Evolutionary conservation across 1,284 basidiomycete genomes (phyloP), one percentile per base, ranked within the genome.

Genomic region (Irpex lacteus): DNA sequence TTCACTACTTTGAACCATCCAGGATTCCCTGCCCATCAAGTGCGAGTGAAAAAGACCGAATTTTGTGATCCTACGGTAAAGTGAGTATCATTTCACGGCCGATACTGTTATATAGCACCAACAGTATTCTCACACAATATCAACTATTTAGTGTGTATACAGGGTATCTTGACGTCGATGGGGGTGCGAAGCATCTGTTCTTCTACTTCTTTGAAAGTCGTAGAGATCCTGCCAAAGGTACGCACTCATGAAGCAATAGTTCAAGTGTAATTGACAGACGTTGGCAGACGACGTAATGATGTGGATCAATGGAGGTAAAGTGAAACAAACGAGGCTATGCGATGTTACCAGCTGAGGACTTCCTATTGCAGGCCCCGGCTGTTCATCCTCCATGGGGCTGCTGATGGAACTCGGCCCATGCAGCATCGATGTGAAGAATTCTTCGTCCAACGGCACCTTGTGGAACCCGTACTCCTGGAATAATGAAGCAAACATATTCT

Each of bases 161-260:
- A 1, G 86, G 86, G 0, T 88, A 88, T 70, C 73, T 88, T 21
- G 86, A 88, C 65, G 78, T 88, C 4, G 89, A 86, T 50, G 75
- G 75, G 59, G 81, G 83, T 37, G 85, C 86, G 38, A 83, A 87
- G 65, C 86, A 88, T 66, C 80, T 88, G 71, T 95, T 93, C 80
- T 95, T 95, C 78, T 92, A 91, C 76, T 94, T 94, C 78, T 94
- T 95, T 74, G 91, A 92, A 75, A 91, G 88, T 60, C 78, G 91
- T 63, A 80, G 82, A 52, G 79, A 89, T 65, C 91, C 92, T 1
- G 81, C 82, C 15, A 81, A 81, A 78, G 77, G 77, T 76, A 40
- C 53, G 65, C 37, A 19, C 40, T 1, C 44, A 32, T 19, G 13
- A 8, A 21, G 4, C 47, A 15, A 49, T 37, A 37, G 13, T 55